phyloP scores from a whole-genome alignment of 2,329 filamentous ascomycete genomes.

The Fusarium chaquense region DNA sequence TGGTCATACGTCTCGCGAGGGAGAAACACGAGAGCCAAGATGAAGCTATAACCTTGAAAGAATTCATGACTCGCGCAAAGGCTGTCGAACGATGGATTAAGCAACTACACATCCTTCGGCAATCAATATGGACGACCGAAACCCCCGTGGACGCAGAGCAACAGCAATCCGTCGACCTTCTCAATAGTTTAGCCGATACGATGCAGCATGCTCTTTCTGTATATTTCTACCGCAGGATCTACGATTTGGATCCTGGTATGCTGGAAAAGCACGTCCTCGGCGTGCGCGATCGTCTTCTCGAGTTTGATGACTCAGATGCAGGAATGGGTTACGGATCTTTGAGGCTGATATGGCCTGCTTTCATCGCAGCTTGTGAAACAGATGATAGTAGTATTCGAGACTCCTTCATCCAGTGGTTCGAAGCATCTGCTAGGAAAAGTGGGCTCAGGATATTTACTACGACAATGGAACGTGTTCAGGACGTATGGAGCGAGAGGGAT shows the following conservation, averaged over 20 bases:
- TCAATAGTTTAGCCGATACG: slow-evolving; percentile 20
- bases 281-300: slow-evolving; percentile 28
- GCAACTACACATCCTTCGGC: slow-evolving; percentile 16
- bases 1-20: slow-evolving; percentile 27
- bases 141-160: slow-evolving; percentile 15
- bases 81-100: slow-evolving; percentile 33
- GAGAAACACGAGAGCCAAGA: slow-evolving; percentile 15
- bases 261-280: slow-evolving; percentile 26
- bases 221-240: slow-evolving; percentile 34
- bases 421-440: slow-evolving; percentile 8
- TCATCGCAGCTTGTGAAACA: slow-evolving; percentile 29
- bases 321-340: slow-evolving; percentile 32
- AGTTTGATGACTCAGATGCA: slow-evolving; percentile 25
- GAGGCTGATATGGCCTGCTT: slow-evolving; percentile 35
- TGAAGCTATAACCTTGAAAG: background rate
- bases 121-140: slow-evolving; percentile 16
- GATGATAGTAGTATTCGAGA: slow-evolving; percentile 1
- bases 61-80: slow-evolving; percentile 28
- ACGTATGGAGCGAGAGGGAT: slow-evolving; percentile 19
- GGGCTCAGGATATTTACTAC: slow-evolving; percentile 30
- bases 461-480: slow-evolving; percentile 19
- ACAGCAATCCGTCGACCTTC: slow-evolving; percentile 11
- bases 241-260: slow-evolving; percentile 26
- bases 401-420: slow-evolving; percentile 28
- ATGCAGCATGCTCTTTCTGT: slow-evolving; percentile 36